Conservation (phyloP, 202 grass and related monocot species). For the Elaeis oleifera region DNA sequence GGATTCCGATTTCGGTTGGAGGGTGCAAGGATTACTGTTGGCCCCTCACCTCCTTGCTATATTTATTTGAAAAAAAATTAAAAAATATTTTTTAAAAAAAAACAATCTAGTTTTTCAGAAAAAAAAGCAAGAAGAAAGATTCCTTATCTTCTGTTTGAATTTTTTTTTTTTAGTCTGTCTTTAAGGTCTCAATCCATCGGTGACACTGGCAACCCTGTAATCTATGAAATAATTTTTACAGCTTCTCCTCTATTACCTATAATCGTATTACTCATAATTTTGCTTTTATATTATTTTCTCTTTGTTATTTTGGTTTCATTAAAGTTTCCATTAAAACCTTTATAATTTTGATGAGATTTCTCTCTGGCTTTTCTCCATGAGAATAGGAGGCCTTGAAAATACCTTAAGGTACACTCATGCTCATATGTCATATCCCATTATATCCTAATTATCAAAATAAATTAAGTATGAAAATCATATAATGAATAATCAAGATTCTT, state of each 20-base stretch:
- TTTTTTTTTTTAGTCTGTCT: neutral
- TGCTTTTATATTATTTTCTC: neutral
- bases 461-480: no score
- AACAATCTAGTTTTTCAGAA: neutral
- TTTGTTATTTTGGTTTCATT: neutral
- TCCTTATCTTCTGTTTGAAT: neutral
- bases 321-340: no score
- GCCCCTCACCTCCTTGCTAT: neutral
- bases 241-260: neutral
- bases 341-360: no score
- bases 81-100: neutral
- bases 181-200: neutral
- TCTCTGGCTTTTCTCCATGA: no score
- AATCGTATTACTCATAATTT: neutral
- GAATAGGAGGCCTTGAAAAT: no score
- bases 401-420: no score
- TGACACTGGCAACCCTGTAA: neutral
- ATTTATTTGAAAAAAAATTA: neutral
- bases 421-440: no score
- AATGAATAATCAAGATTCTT: no score
- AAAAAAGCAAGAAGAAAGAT: neutral
- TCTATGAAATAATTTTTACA: neutral
- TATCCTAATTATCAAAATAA: no score
- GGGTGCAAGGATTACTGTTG: neutral
- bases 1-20: constrained; percentile 1